Conservation (phyloP, 163 green algal genomes). For the Picocystis sp. region DNA sequence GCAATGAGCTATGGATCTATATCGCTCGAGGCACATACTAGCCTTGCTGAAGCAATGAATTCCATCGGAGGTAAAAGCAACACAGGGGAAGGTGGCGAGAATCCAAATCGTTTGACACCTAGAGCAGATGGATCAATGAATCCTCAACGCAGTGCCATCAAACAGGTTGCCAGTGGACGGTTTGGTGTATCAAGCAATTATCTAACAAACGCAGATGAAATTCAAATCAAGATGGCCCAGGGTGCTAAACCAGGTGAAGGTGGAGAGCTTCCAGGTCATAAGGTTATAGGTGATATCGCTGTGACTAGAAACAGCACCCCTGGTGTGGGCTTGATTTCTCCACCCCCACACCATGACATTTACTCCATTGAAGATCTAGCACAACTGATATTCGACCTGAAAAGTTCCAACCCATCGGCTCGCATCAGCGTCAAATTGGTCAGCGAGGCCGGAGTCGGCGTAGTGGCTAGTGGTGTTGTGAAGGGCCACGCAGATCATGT, state of each 20-base stretch:
- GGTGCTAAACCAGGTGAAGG: slow-evolving; percentile 79
- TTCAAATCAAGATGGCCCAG: slow-evolving; percentile 92
- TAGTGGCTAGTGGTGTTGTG: slow-evolving; percentile 61
- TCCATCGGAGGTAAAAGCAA: slow-evolving; percentile 76
- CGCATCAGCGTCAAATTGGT: slow-evolving; percentile 82
- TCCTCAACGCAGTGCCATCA: slow-evolving; percentile 70
- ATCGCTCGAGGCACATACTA: slow-evolving; percentile 77
- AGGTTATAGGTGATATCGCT: slow-evolving; percentile 84
- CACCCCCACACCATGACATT: slow-evolving; percentile 88
- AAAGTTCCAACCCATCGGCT: slow-evolving; percentile 60
- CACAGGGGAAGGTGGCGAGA: slow-evolving; percentile 71
- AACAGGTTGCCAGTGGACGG: slow-evolving; percentile 76
- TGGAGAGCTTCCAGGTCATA: slow-evolving; percentile 75
- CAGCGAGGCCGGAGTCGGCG: slow-evolving; percentile 78
- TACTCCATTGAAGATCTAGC: slow-evolving; percentile 95
- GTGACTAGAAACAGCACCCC: slow-evolving; percentile 64
- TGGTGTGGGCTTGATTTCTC: slow-evolving; percentile 83
- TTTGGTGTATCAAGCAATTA: slow-evolving; percentile 88
- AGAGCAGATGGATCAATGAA: slow-evolving; percentile 57
- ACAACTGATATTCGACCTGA: slow-evolving; percentile 95
- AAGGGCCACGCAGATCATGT: slow-evolving; percentile 92
- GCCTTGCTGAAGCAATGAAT: slow-evolving; percentile 86
- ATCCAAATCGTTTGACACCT: slow-evolving; percentile 51
- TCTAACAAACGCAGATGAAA: slow-evolving; percentile 83
- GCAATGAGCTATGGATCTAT: slow-evolving; percentile 81